These are phyloP conservation scores for Paraleonurus japonicus DNA, from an alignment of 257 asterid genomes.

Conservation along the genomic window DNA sequence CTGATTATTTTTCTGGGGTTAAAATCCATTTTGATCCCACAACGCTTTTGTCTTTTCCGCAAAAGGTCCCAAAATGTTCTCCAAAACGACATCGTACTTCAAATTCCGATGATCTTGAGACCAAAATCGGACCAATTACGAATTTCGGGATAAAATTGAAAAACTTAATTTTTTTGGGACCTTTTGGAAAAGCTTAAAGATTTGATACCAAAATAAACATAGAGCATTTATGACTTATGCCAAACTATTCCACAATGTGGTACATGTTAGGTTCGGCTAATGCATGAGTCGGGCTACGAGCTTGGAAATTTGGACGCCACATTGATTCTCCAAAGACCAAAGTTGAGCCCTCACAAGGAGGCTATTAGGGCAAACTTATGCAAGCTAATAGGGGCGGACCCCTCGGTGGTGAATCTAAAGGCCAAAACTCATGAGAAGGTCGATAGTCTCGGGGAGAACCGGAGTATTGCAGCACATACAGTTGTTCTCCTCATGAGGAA, in stretches of 20 bases:
- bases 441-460: conserved; percentile 94
- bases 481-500: conserved; percentile 84
- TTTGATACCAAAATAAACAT: too few species aligned
- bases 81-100: too few species aligned
- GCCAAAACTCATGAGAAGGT: conserved; percentile 98
- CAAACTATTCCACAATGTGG: not conserved
- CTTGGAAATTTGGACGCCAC: conserved; percentile 90
- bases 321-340: conserved; percentile 90
- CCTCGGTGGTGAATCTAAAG: conserved; percentile 76
- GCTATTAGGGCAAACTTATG: conserved; percentile 71
- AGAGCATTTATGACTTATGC: not conserved
- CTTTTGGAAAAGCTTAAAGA: not conserved
- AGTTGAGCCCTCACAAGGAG: conserved; percentile 93
- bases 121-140: too few species aligned
- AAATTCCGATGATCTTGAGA: too few species aligned
- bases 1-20: not conserved
- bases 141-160: too few species aligned
- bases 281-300: conserved; percentile 93
- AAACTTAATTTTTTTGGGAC: too few species aligned
- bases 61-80: too few species aligned
- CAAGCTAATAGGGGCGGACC: conserved; percentile 79
- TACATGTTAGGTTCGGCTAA: conserved; percentile 72
- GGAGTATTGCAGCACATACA: conserved; percentile 96
- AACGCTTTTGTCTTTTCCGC: too few species aligned
- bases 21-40: too few species aligned